Conservation (phyloP, 176 grass and related monocot species). For the Musa beccarii region DNA sequence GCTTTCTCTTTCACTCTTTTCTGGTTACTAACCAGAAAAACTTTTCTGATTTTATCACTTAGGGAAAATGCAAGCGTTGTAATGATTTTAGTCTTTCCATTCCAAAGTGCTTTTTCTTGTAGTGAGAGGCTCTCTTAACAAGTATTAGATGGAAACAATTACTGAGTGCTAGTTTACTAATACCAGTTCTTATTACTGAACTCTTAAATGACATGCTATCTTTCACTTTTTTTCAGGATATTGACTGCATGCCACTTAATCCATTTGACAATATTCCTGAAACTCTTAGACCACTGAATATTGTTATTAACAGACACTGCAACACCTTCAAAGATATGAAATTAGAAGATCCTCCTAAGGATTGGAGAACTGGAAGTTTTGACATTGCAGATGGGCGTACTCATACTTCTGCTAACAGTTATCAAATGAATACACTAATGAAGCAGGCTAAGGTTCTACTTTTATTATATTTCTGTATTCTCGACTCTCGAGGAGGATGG, state of each 20-base stretch:
- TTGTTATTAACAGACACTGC: conserved; percentile 42
- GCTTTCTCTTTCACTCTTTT: too few species aligned
- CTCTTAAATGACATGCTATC: background rate
- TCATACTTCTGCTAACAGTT: background rate
- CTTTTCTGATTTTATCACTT: too few species aligned
- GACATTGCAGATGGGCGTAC: conserved; percentile 29
- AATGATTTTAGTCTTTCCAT: too few species aligned
- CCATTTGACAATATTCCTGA: conserved; percentile 84
- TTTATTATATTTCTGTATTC: background rate
- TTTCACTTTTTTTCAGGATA: conserved; percentile 57
- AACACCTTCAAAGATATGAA: conserved; percentile 47
- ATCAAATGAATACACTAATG: conserved; percentile 57
- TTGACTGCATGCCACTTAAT: conserved; percentile 94
- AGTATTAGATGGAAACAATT: too few species aligned
- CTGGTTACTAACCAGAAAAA: too few species aligned
- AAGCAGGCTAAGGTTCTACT: conserved; percentile 53
- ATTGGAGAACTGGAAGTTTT: conserved; percentile 38
- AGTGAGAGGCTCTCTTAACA: too few species aligned
- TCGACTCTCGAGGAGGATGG: background rate
- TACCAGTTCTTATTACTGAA: background rate
- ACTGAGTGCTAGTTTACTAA: background rate
- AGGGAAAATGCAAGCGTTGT: too few species aligned
- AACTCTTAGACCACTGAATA: conserved; percentile 48
- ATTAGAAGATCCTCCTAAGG: conserved; percentile 45
- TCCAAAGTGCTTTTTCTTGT: too few species aligned